Evolutionary conservation across 2,329 filamentous ascomycete genomes (phyloP).

Genomic region (Nigrospora oryzae): DNA sequence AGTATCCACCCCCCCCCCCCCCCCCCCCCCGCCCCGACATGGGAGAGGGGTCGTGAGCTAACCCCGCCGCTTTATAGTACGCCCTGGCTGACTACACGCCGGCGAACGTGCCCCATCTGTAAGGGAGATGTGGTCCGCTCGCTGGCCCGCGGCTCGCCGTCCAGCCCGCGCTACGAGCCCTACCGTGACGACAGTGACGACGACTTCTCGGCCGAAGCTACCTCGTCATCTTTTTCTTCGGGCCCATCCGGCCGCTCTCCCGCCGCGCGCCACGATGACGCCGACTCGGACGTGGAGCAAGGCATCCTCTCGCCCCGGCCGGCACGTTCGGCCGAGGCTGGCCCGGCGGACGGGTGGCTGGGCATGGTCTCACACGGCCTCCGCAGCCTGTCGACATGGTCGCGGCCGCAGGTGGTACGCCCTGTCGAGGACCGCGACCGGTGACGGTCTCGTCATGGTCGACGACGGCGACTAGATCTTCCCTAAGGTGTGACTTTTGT

Average conservation of each 20-base stretch:
- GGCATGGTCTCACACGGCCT: constrained; percentile 21
- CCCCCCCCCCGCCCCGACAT: too few species aligned
- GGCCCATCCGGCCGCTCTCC: constrained; percentile 6
- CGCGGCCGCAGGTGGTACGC: not conserved
- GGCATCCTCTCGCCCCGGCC: constrained; percentile 19
- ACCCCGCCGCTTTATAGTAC: constrained; percentile 50
- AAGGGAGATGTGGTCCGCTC: constrained; percentile 89
- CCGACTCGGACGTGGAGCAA: constrained; percentile 38
- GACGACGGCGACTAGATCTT: not conserved
- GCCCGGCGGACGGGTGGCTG: not conserved
- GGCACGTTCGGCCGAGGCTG: not conserved
- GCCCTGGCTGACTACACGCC: constrained; percentile 90
- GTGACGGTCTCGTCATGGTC: not conserved
- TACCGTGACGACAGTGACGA: constrained; percentile 46
- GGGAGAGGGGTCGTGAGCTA: constrained; percentile 4
- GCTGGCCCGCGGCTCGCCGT: constrained; percentile 45
- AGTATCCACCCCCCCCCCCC: not conserved
- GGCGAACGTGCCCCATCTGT: constrained; percentile 96
- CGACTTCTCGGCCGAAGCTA: constrained; percentile 13
- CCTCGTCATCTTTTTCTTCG: constrained; percentile 10
- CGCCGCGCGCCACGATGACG: constrained; percentile 6
- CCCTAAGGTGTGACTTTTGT: not conserved
- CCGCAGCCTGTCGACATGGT: constrained; percentile 9
- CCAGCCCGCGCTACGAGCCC: constrained; percentile 43
- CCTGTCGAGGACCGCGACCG: constrained; percentile 6